Evolutionary conservation across 352 stramenopile genomes (phyloP).

Genomic region (Blastocystis sp.): DNA sequence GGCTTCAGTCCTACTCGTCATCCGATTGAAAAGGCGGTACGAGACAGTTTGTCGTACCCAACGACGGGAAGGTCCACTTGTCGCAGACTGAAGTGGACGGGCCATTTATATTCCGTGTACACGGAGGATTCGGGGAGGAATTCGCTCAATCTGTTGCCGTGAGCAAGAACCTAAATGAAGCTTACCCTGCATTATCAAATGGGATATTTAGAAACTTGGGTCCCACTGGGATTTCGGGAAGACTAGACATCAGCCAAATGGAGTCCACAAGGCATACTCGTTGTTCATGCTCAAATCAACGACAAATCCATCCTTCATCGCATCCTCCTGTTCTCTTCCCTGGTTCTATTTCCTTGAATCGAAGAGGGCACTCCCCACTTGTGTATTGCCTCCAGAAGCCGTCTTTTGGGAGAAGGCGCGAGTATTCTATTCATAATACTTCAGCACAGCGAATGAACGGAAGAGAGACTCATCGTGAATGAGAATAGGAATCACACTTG

Average conservation of each 20-base stretch:
- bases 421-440: no score
- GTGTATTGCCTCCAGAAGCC: no score
- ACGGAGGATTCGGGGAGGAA: neutral
- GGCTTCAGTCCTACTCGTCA: neutral
- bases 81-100: slow-evolving; percentile 47
- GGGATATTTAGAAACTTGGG: slow-evolving; percentile 54
- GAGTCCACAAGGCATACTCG: slow-evolving; percentile 1
- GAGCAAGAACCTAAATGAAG: neutral
- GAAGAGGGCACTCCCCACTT: no score
- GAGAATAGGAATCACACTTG: no score
- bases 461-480: no score
- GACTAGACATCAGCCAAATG: slow-evolving; percentile 11
- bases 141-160: neutral
- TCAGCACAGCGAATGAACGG: no score
- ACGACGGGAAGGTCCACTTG: slow-evolving; percentile 50
- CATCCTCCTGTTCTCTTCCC: neutral
- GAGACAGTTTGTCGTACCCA: slow-evolving; percentile 51
- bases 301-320: slow-evolving; percentile 20
- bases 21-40: slow-evolving; percentile 1
- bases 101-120: slow-evolving; percentile 46
- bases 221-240: slow-evolving; percentile 43
- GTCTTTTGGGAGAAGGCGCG: no score
- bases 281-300: slow-evolving; percentile 24
- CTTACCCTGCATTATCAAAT: slow-evolving; percentile 44
- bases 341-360: neutral